Evolutionary conservation across 2,329 filamentous ascomycete genomes (phyloP).

Genomic region (Nemania serpens): DNA sequence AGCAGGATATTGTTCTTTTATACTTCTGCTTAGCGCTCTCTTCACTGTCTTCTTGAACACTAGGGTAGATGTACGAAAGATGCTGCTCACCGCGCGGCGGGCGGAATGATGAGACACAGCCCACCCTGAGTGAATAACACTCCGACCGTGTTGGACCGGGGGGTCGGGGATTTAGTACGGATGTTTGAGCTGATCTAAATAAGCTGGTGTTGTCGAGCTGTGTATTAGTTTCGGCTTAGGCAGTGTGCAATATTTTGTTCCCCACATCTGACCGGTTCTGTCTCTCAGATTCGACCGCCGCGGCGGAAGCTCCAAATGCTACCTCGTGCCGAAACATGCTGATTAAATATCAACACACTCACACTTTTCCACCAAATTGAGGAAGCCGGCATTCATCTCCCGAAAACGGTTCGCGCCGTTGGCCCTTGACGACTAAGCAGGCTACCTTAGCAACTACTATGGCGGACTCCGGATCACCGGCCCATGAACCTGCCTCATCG

Average conservation of each 20-base stretch:
- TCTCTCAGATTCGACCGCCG: conserved; percentile 22
- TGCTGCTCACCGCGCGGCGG: conserved; percentile 6
- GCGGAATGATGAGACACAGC: neutral
- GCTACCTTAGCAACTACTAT: neutral
- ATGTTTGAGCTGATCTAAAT: too few species aligned
- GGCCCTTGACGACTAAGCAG: too few species aligned
- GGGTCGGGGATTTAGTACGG: too few species aligned
- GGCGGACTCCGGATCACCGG: conserved; percentile 8
- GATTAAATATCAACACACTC: neutral
- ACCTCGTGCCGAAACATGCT: neutral
- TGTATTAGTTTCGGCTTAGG: too few species aligned
- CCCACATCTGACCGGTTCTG: conserved; percentile 6
- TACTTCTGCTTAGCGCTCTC: neutral
- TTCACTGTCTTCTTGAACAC: neutral
- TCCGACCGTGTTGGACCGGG: too few species aligned
- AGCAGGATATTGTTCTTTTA: conserved; percentile 1
- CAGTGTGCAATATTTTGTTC: neutral
- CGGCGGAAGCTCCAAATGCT: conserved; percentile 15
- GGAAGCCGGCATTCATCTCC: neutral
- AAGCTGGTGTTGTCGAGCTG: too few species aligned
- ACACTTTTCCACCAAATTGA: neutral
- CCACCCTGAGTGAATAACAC: too few species aligned
- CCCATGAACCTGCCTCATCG: conserved; percentile 1
- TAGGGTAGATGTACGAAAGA: too few species aligned
- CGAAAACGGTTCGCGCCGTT: neutral